Evolutionary conservation across 2,329 filamentous ascomycete genomes (phyloP).

Genomic region (Claviceps maximensis): DNA sequence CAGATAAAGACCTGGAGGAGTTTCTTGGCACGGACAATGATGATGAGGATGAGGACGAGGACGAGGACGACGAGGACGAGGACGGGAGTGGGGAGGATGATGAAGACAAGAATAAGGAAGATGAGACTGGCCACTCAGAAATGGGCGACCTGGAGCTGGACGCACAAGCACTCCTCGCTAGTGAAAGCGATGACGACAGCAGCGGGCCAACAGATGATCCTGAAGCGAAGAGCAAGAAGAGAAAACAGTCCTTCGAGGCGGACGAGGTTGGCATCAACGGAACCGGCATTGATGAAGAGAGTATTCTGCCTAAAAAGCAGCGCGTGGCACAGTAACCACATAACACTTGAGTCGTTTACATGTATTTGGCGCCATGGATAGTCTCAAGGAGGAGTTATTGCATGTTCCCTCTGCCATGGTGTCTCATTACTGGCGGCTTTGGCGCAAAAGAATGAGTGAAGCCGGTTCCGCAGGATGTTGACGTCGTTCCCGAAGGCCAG

Average conservation of each 20-base stretch:
- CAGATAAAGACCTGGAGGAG: constrained; percentile 62
- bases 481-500: no score
- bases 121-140: background rate
- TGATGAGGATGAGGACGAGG: constrained; percentile 10
- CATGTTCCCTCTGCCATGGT: no score
- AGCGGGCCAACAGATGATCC: constrained; percentile 15
- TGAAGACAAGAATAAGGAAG: constrained; percentile 5
- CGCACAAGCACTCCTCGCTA: constrained; percentile 4
- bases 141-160: background rate
- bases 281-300: constrained; percentile 20
- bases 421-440: no score
- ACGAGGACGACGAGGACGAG: constrained; percentile 7
- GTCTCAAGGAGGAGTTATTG: no score
- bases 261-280: constrained; percentile 22
- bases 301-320: constrained; percentile 37
- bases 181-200: constrained; percentile 14
- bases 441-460: no score
- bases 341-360: background rate
- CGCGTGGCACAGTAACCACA: constrained; percentile 22
- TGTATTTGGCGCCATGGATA: background rate
- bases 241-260: constrained; percentile 18
- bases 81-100: constrained; percentile 12
- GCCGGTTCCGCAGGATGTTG: no score
- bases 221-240: constrained; percentile 18
- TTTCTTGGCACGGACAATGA: constrained; percentile 49